A percentile compares a stretch with the other conserved stretches of the same genome.
Conservation (phyloP, 306 rosid genomes). For the Sindora glabra region DNA sequence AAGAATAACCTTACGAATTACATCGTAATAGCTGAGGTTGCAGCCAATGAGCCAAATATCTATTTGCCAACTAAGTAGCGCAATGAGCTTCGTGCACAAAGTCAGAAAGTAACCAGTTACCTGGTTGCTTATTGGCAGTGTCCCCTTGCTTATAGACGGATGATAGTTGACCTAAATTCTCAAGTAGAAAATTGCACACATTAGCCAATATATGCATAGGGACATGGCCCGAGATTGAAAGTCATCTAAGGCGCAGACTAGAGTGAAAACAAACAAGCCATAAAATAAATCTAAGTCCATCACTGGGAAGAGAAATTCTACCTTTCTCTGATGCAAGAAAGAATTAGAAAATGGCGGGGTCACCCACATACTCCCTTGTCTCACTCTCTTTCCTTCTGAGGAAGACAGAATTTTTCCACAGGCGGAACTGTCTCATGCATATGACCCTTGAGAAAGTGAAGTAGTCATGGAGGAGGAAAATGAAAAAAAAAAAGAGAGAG, state of each 20-base stretch:
- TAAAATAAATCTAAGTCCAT: not conserved
- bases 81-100: not conserved
- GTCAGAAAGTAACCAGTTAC: not conserved
- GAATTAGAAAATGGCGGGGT: too few relatives aligned
- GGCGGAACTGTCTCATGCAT: too few relatives aligned
- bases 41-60: not conserved
- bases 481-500: not conserved
- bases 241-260: not conserved
- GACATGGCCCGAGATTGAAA: not conserved
- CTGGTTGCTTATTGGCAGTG: conserved; percentile 1
- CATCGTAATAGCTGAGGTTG: not conserved
- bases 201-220: conserved; percentile 7
- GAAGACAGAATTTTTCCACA: too few relatives aligned
- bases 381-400: too few relatives aligned
- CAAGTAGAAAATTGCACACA: not conserved
- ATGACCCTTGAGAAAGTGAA: too few relatives aligned
- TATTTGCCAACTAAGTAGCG: conserved; percentile 12
- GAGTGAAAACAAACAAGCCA: not conserved
- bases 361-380: too few relatives aligned
- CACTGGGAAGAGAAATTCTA: not conserved
- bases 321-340: not conserved
- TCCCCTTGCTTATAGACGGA: conserved; percentile 1
- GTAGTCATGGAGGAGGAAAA: not conserved
- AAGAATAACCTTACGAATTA: not conserved
- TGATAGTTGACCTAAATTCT: not conserved